phyloP scores from a whole-genome alignment of 208 protist species.

The Naegleria fowleri region DNA sequence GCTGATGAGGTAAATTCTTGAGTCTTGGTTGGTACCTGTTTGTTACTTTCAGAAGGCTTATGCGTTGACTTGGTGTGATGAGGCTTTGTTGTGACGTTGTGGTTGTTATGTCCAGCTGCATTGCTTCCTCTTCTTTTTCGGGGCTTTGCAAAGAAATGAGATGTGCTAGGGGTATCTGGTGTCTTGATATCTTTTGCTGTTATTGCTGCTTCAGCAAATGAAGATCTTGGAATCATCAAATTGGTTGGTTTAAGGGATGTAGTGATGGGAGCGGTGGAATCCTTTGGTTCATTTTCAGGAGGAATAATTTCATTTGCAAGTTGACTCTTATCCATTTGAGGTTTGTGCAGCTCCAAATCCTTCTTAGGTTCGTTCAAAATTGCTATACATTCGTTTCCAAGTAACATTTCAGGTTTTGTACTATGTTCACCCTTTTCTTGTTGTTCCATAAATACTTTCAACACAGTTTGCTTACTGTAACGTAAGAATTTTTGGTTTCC shows the following conservation, averaged over 20 bases:
- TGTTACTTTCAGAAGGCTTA: too few relatives aligned
- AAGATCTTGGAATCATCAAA: not conserved
- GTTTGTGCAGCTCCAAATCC: not conserved
- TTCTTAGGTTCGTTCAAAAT: not conserved
- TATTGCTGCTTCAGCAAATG: constrained; percentile 24
- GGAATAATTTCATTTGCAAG: not conserved
- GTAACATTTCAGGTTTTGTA: not conserved
- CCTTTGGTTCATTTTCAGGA: not conserved
- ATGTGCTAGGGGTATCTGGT: not conserved
- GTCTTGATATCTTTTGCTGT: constrained; percentile 16
- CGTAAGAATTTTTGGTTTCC: not conserved
- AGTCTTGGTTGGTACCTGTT: too few relatives aligned
- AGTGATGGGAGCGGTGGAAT: not conserved
- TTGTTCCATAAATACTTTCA: not conserved
- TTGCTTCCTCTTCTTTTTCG: not conserved
- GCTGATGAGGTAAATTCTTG: too few relatives aligned
- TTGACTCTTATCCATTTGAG: not conserved
- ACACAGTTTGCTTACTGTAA: not conserved
- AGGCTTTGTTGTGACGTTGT: not conserved
- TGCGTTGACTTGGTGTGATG: not conserved
- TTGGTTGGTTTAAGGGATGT: not conserved
- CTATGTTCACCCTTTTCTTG: not conserved
- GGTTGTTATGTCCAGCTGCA: not conserved
- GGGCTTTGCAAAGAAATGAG: not conserved
- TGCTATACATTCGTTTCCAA: not conserved